Evolutionary conservation across 2,329 filamentous ascomycete species (phyloP).

Genomic region (Fusarium domesticum): DNA sequence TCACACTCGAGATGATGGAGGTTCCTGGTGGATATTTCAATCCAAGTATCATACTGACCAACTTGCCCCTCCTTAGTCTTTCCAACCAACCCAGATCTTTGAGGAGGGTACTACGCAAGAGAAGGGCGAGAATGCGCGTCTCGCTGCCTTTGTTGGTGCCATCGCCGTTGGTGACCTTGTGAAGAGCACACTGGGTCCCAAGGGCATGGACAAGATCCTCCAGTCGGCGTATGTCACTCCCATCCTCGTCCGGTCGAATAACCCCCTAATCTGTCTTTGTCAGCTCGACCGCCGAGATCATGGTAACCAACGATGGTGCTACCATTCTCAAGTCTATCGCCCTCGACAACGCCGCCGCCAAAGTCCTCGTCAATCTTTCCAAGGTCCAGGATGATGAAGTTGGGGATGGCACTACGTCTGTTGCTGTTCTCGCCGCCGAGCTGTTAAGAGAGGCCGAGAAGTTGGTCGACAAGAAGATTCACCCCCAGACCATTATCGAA

Average conservation of each 20-base stretch:
- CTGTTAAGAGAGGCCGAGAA: slow-evolving; percentile 94
- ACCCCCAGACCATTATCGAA: slow-evolving; percentile 98
- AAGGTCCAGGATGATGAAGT: slow-evolving; percentile 99
- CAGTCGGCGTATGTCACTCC: slow-evolving; percentile 75
- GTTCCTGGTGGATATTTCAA: background rate
- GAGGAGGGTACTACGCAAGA: slow-evolving; percentile 95
- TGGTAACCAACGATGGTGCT: slow-evolving; percentile 98
- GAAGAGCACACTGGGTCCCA: slow-evolving; percentile 94
- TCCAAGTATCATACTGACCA: slow-evolving; percentile 17
- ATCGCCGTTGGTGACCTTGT: slow-evolving; percentile 97
- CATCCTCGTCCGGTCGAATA: slow-evolving; percentile 11
- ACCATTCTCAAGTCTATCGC: slow-evolving; percentile 98
- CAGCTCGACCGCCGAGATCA: slow-evolving; percentile 91
- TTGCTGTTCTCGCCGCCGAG: slow-evolving; percentile 91
- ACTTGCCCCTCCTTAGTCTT: slow-evolving; percentile 45
- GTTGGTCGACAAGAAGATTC: slow-evolving; percentile 96
- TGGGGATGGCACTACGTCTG: slow-evolving; percentile 96
- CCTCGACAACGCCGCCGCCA: slow-evolving; percentile 95
- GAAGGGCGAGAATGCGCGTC: slow-evolving; percentile 98
- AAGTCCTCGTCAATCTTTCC: slow-evolving; percentile 98
- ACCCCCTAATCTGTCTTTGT: slow-evolving; percentile 20
- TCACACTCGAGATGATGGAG: background rate
- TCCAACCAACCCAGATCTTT: slow-evolving; percentile 96
- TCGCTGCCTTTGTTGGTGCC: slow-evolving; percentile 96
- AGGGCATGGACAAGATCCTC: slow-evolving; percentile 98